A percentile compares a stretch with the other conserved stretches of the same genome.
phyloP scores from a whole-genome alignment of 495 filamentous ascomycete species.

The Evansstolkia leycettana region DNA sequence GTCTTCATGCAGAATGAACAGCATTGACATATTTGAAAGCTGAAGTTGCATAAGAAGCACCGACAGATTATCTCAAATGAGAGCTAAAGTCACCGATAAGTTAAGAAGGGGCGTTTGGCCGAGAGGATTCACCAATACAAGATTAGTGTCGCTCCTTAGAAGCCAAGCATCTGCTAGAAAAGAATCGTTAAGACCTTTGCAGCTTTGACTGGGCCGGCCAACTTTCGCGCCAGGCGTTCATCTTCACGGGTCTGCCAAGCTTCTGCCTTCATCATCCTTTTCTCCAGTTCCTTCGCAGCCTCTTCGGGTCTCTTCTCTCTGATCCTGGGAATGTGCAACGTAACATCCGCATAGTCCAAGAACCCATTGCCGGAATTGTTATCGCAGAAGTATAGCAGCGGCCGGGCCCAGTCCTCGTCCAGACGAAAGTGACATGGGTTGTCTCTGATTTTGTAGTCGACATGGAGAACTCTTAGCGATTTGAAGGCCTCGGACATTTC shows the following conservation, averaged over 20 bases:
- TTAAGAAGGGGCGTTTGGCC: too few relatives aligned
- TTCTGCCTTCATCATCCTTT: constrained; percentile 8
- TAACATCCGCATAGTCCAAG: constrained; percentile 1
- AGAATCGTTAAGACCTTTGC: constrained; percentile 4
- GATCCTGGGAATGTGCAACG: constrained; percentile 2
- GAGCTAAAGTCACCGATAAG: too few relatives aligned
- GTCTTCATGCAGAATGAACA: too few relatives aligned
- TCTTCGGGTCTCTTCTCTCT: not conserved
- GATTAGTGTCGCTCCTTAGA: too few relatives aligned
- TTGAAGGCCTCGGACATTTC: constrained; percentile 6
- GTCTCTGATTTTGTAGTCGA: constrained; percentile 8
- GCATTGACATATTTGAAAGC: too few relatives aligned
- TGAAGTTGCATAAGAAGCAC: too few relatives aligned
- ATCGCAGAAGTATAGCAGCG: too few relatives aligned
- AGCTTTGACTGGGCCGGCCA: constrained; percentile 5
- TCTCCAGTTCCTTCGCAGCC: constrained; percentile 7
- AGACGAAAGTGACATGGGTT: constrained; percentile 9
- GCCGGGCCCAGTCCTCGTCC: constrained; percentile 8
- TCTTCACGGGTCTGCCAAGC: constrained; percentile 9
- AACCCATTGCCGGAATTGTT: constrained; percentile 9
- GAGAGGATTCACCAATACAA: not conserved
- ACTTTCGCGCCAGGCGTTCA: constrained; percentile 5
- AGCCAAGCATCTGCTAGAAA: constrained; percentile 1
- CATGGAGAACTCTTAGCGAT: constrained; percentile 8
- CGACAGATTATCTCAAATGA: too few relatives aligned